Evolutionary conservation across 2,329 filamentous ascomycete species (phyloP), one percentile per base, ranked within the genome.

Genomic region (Trichoderma sp.): DNA sequence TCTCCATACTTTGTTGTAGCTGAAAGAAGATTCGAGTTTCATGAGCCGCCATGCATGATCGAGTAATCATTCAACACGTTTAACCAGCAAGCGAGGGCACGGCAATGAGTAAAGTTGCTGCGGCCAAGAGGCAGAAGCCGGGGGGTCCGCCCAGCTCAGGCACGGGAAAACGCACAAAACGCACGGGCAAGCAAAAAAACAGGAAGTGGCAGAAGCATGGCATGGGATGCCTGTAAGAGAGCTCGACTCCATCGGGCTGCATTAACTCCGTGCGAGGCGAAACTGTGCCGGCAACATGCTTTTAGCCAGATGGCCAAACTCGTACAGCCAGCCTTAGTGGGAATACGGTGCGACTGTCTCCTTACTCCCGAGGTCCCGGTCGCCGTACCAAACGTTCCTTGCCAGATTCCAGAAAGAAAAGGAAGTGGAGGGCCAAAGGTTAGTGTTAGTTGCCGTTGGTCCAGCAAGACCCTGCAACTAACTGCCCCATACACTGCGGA

Each of bases 351-450:
- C 34, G n/a, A 39, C 13, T 61, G 17, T 50, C 34, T 12, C 11
- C n/a, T 59, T 32, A 32, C 36, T 47, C 55, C 55, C 55, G 36
- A 68, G 55, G 66, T 59, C 66, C 39, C 36, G 66, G 66, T 32
- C 63, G 63, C 30, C 61, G 36, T 26, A 20, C 61, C 61, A 65
- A 65, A 65, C 28, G 53, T 68, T 68, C 55, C 66, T 68, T 39
- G n/a, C 28, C 66, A 57, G 66, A 34, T 68, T 68, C 66, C 66
- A 68, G 66, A 68, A 68, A 68, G 39, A 68, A 68, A 50, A 61
- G 34, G 13, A 68, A 50, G 36, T 50, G 55, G 66, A 68, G 66
- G 55, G 55, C 26, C 3, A 43, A 17, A 61, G 55, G 34, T 26
- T 68, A 68, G 66, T 53, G 34, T 26, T 68, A 68, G 66, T 53